phyloP scores from a whole-genome alignment of 2,329 filamentous ascomycete species.

The Cladophialophora exuberans region DNA sequence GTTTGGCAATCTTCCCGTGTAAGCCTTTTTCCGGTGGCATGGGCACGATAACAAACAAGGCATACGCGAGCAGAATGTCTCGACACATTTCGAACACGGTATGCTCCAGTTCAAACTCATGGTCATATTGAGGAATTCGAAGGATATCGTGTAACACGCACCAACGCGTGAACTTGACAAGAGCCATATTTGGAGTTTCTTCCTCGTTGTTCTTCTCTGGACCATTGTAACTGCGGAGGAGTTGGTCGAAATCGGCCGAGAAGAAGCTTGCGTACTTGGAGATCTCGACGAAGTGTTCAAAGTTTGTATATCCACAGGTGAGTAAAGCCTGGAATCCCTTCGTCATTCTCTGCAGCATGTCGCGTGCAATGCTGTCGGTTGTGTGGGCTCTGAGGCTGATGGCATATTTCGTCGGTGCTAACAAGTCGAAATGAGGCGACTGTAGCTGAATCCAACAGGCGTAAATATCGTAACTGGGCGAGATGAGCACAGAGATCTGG shows the following conservation, averaged over 20 bases:
- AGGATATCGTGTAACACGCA: conserved; percentile 1
- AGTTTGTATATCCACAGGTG: not conserved
- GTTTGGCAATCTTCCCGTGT: not conserved
- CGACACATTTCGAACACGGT: not conserved
- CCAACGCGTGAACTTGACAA: conserved; percentile 3
- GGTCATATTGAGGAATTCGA: not conserved
- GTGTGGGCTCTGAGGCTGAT: not conserved
- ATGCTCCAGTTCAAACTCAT: not conserved
- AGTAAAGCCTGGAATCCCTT: not conserved
- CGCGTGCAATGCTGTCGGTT: not conserved
- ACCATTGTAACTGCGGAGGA: not conserved
- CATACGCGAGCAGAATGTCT: not conserved
- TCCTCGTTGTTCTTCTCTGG: not conserved
- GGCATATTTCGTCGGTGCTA: not conserved
- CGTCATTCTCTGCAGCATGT: not conserved
- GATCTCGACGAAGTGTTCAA: conserved; percentile 1
- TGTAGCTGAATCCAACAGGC: not conserved
- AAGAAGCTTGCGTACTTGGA: conserved; percentile 1
- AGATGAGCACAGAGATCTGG: no score
- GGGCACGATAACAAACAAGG: not conserved
- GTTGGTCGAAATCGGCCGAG: conserved; percentile 1
- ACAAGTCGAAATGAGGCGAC: not conserved
- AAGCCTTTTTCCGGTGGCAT: not conserved
- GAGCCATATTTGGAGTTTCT: not conserved
- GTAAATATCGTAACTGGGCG: not conserved